Base-by-base conservation (phyloP, 2,329 filamentous ascomycete species). In the Rutstroemia sp. region DNA sequence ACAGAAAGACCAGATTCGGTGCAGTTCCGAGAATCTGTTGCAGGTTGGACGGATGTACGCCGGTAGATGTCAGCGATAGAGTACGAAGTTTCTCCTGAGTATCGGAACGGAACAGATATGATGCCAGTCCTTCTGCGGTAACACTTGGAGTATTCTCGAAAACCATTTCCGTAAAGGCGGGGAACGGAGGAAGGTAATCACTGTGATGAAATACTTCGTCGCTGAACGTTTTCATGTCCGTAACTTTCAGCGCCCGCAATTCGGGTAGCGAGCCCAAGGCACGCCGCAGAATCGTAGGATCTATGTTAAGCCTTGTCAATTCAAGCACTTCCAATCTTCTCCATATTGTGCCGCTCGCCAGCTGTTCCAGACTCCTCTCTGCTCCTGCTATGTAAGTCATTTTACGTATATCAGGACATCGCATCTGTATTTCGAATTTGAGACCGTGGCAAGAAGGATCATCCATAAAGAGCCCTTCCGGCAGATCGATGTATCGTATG, bases 401-500 rank as follows among this genome's bases (percentile, higher is more conserved):
- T 73, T 94, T 94, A 62, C 90, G 82, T 55, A 97, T 78, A 67
- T 92, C 84, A 10, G 87, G 83, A 69, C 92, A 96, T 51, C 89
- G 80, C 21, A 84, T 86, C 73, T 95, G 88, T 23, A 96, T 77
- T 71, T 96, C 92, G 64, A 94, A 82, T 60, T 89, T 85, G 62
- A 97, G 75, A 1, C 88, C 84, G 54, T 86, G 75, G 65, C 87
- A 95, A 30, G 81, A 79, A 4, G 83, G 75, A 60, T 96, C 92
- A 66, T 94, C 92, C 52, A 80, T 83, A 73, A 86, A 96, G 70
- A 96, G 82, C 50, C 90, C 92, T 62, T 94, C 88, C 4, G 92
- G 92, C 7, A 97, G 79, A 71, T 97, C 92, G 63, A 96, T 86
- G 70, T 94, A 96, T 69, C 83, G 86, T 46, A 97, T 76, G 67